Conservation (phyloP, 176 grass and related monocot genomes). For the Carex scoparia region DNA sequence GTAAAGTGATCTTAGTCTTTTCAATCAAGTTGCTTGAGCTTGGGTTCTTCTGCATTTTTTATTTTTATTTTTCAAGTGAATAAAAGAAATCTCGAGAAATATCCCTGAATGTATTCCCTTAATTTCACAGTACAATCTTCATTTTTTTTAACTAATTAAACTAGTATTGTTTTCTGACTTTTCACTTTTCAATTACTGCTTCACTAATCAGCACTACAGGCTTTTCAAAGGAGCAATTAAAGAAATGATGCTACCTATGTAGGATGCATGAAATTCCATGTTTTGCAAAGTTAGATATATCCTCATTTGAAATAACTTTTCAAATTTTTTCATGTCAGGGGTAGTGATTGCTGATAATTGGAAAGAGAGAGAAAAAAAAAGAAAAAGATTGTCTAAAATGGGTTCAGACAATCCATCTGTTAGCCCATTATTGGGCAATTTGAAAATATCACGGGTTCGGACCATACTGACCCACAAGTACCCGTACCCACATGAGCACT, state of each 20-base stretch:
- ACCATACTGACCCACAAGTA: slow-evolving; percentile 80
- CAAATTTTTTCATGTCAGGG: slow-evolving; percentile 3
- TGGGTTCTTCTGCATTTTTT: background rate
- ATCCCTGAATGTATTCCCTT: background rate
- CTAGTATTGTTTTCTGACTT: background rate
- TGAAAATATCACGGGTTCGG: slow-evolving; percentile 76
- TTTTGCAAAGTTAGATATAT: background rate
- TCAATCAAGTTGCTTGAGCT: slow-evolving; percentile 7
- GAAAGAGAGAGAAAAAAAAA: background rate
- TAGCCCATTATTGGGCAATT: slow-evolving; percentile 59
- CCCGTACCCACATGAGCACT: slow-evolving; percentile 84
- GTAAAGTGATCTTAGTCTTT: slow-evolving; percentile 15
- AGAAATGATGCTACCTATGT: background rate
- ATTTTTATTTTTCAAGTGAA: background rate
- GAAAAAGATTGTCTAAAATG: slow-evolving; percentile 26
- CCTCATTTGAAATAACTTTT: background rate
- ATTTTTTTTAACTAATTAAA: background rate
- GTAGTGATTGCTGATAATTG: background rate
- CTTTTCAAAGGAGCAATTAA: background rate
- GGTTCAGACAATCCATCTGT: slow-evolving; percentile 53
- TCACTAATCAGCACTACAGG: background rate
- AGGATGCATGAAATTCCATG: background rate
- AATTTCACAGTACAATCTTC: background rate
- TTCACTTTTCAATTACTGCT: background rate
- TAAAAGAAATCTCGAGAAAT: background rate